Conservation (phyloP, 2,329 filamentous ascomycete species). For the Fusarium burgessii region DNA sequence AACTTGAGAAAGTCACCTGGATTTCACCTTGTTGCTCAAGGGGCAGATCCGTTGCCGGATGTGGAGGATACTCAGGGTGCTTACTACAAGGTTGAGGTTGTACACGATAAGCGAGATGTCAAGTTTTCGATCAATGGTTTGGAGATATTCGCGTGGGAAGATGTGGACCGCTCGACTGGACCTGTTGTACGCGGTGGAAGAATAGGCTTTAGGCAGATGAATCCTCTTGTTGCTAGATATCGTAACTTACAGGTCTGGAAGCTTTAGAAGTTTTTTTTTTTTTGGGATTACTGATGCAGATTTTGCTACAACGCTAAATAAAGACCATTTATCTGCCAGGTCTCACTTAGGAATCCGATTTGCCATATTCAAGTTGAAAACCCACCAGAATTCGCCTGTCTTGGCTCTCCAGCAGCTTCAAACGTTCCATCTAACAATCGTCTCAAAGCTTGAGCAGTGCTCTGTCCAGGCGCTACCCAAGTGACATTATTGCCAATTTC, state of each 20-base stretch:
- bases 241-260: conserved; percentile 43
- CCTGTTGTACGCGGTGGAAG: conserved; percentile 36
- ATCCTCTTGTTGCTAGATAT: conserved; percentile 37
- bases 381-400: conserved; percentile 80
- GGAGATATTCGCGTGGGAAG: conserved; percentile 38
- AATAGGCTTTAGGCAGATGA: conserved; percentile 42
- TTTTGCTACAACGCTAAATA: too few relatives aligned
- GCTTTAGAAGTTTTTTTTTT: conserved; percentile 10
- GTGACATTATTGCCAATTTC: conserved; percentile 79
- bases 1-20: conserved; percentile 43
- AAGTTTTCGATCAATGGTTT: conserved; percentile 34
- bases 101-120: conserved; percentile 38
- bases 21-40: conserved; percentile 41
- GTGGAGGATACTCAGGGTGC: conserved; percentile 37
- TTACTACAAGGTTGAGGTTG: conserved; percentile 41
- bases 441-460: conserved; percentile 79
- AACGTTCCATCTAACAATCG: conserved; percentile 74
- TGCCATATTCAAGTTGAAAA: conserved; percentile 52
- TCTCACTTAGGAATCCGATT: too few relatives aligned
- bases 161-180: conserved; percentile 32
- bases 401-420: conserved; percentile 85
- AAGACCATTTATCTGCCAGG: too few relatives aligned
- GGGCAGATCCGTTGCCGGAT: conserved; percentile 39
- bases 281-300: too few relatives aligned
- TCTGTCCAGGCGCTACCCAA: conserved; percentile 74